Percentiles rank a stretch among this genome's conserved stretches.
These are phyloP conservation scores for Plicaturopsis crispa DNA, from an alignment of 768 basidiomycete genomes.

Conservation along the genomic window DNA sequence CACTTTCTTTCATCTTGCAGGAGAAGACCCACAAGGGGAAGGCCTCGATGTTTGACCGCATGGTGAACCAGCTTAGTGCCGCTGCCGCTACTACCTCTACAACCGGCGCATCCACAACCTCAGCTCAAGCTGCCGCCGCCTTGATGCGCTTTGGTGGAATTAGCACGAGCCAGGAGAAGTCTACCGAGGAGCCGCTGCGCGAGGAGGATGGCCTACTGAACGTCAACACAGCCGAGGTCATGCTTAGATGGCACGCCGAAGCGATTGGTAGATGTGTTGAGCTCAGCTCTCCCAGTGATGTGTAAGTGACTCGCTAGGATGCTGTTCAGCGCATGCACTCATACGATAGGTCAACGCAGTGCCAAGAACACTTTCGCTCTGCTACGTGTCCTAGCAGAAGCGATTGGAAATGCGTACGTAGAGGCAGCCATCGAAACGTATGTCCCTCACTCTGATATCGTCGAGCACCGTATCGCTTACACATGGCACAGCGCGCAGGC, in stretches of 20 bases:
- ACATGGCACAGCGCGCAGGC: conserved; percentile 49
- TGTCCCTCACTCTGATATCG: conserved; percentile 18
- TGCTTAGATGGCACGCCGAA: conserved; percentile 98
- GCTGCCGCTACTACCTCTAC: conserved; percentile 61
- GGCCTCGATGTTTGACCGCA: conserved; percentile 79
- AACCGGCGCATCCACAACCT: conserved; percentile 54
- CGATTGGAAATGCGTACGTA: conserved; percentile 75
- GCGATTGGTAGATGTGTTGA: conserved; percentile 93
- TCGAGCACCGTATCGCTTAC: conserved; percentile 2
- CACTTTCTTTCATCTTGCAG: conserved; percentile 19
- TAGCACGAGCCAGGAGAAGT: conserved; percentile 43
- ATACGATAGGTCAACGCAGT: conserved; percentile 29
- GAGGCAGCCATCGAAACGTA: conserved; percentile 92
- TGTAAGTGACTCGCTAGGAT: conserved; percentile 44
- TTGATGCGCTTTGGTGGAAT: conserved; percentile 89
- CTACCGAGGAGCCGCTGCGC: conserved; percentile 59
- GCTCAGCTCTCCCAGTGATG: conserved; percentile 71
- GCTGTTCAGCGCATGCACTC: neutral
- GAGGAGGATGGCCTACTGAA: conserved; percentile 81
- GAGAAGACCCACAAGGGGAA: conserved; percentile 63
- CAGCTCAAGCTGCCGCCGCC: conserved; percentile 81
- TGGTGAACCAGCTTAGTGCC: conserved; percentile 71
- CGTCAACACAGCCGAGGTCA: conserved; percentile 74
- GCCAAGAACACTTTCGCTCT: conserved; percentile 85
- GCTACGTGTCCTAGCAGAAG: conserved; percentile 79